Conservation (phyloP, 768 basidiomycete genomes). For the Pisolithus marmoratus region DNA sequence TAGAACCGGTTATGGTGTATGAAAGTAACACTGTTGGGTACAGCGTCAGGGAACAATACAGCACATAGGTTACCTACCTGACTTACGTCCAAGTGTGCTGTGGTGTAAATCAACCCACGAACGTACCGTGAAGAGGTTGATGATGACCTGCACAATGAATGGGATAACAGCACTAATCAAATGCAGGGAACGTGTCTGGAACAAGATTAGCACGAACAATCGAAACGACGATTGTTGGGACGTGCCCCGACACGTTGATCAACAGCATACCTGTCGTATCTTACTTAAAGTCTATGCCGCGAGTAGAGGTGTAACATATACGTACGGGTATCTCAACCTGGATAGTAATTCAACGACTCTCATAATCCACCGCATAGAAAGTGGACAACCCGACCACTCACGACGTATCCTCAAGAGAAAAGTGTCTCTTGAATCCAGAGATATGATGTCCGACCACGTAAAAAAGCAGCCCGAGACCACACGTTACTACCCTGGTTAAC, state of each 20-base stretch:
- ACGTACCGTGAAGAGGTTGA: conserved; percentile 67
- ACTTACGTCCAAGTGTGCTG: conserved; percentile 33
- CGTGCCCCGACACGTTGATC: conserved; percentile 57
- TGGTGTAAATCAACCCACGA: conserved; percentile 89
- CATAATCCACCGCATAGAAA: not conserved
- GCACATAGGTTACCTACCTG: not conserved
- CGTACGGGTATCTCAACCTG: conserved; percentile 37
- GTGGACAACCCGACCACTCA: conserved; percentile 30
- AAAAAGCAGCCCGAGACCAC: conserved; percentile 43
- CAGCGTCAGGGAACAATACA: not conserved
- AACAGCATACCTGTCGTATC: conserved; percentile 45
- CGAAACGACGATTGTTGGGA: conserved; percentile 23
- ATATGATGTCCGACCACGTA: conserved; percentile 50
- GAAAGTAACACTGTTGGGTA: conserved; percentile 53
- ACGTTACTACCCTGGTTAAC: conserved; percentile 56
- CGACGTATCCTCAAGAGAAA: conserved; percentile 74
- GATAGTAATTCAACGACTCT: conserved; percentile 5
- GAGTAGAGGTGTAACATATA: not conserved
- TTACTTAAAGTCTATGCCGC: not conserved
- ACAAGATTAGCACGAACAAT: not conserved
- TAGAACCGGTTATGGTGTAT: conserved; percentile 64
- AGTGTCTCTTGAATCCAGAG: conserved; percentile 67
- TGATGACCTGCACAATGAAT: conserved; percentile 53
- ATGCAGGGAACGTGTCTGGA: conserved; percentile 35
- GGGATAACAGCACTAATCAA: conserved; percentile 51